Base-by-base conservation (phyloP, 176 grass and related monocot species). In the Aegilops bicornis region DNA sequence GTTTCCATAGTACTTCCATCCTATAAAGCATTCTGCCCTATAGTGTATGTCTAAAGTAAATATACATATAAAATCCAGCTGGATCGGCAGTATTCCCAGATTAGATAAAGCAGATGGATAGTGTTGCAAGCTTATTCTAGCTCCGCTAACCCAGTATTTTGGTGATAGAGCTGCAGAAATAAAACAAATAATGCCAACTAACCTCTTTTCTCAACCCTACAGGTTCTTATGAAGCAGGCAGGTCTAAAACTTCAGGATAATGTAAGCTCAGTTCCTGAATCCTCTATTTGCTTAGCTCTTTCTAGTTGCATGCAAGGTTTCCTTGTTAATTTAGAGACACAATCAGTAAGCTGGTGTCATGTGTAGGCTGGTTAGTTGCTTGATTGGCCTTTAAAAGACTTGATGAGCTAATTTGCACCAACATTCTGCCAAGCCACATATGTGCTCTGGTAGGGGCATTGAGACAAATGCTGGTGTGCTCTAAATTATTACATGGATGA, bases 211-310 rank as follows among this genome's bases (percentile, higher is more conserved):
- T 79, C 85, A 19, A 78, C 84, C 30, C 63, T 85, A 72, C 87
- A 98, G 96, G 92, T 98, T 60, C 93, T 98, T 68, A 88, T 83
- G 82, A 98, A 92, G 76, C 96, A 98, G 87, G 90, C 96, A 74
- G 86, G 93, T 89, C 74, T 98, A 80, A 96, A 98, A 86, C 93
- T 98, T 64, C 85, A 91, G 66, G 85, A 92, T 77, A 94, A 64
- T 77, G 96, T 98, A 96, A 94, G 93, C 35, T 73, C 35, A 94
- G 93, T 23, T 73, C 35, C 60, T 64, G 25, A 58, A 86, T 12
- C 37, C 74, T 86, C 1, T 62, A 48, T 81, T 42, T 22, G 48
- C 9, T 16, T 74, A 74, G 16, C 16, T 85, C 69, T 81, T 78
- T 33, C 19, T 77, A 24, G 11, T 64, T 15, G 45, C 69, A 22